A percentile compares a stretch with the other conserved stretches of the same genome.
Evolutionary conservation across 192 early-diverging fungal species (phyloP).

Genomic region (Mycoemilia scoparia): DNA sequence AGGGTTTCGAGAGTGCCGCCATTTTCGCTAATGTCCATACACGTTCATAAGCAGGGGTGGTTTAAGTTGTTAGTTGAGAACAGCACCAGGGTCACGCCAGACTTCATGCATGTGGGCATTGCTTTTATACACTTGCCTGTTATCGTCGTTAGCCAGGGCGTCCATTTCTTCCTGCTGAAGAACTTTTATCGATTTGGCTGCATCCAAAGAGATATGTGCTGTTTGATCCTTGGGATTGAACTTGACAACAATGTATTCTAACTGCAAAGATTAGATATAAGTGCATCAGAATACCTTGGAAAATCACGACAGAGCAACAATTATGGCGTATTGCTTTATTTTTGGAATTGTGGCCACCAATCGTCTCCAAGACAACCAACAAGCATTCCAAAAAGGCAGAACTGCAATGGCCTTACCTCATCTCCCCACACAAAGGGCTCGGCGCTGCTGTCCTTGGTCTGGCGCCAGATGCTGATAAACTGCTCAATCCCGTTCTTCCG

Average conservation of each 20-base stretch:
- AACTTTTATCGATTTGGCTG: constrained; percentile 57
- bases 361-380: too few relatives aligned
- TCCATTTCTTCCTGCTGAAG: constrained; percentile 59
- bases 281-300: constrained; percentile 1
- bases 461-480: constrained; percentile 73
- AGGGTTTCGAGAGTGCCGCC: constrained; percentile 43
- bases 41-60: not conserved
- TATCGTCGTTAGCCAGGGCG: constrained; percentile 30
- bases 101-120: constrained; percentile 16
- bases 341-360: too few relatives aligned
- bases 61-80: not conserved
- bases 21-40: not conserved
- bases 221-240: constrained; percentile 53
- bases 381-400: not conserved
- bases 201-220: constrained; percentile 56
- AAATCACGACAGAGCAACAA: not conserved
- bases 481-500: constrained; percentile 82
- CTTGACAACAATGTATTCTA: constrained; percentile 84
- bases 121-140: constrained; percentile 18
- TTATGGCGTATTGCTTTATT: too few relatives aligned
- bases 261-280: constrained; percentile 35
- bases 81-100: constrained; percentile 2
- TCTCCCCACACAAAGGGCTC: constrained; percentile 89
- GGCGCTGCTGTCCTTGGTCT: constrained; percentile 60
- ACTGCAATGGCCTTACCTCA: constrained; percentile 43